Evolutionary conservation across 2,329 filamentous ascomycete species (phyloP).

Genomic region (Talaromyces sp.): DNA sequence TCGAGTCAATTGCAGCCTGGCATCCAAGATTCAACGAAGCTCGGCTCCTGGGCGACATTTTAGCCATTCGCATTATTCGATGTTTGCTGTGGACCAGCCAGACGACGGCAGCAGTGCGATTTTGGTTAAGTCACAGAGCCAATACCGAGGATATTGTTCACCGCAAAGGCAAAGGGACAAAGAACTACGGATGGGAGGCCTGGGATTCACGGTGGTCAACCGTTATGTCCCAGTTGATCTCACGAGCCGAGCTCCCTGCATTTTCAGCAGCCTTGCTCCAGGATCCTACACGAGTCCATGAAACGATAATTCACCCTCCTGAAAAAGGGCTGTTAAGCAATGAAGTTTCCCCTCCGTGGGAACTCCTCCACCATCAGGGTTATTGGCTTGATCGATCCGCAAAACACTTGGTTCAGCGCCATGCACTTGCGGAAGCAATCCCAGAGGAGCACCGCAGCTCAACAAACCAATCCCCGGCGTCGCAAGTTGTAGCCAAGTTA

Average conservation of each 20-base stretch:
- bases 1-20: slow-evolving; percentile 87
- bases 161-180: slow-evolving; percentile 74
- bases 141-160: slow-evolving; percentile 74
- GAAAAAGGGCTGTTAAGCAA: slow-evolving; percentile 47
- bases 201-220: slow-evolving; percentile 76
- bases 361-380: slow-evolving; percentile 56
- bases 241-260: slow-evolving; percentile 45
- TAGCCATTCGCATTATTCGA: slow-evolving; percentile 74
- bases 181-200: slow-evolving; percentile 88
- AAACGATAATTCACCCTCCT: slow-evolving; percentile 41
- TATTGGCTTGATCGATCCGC: slow-evolving; percentile 56
- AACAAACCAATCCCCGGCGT: slow-evolving; percentile 52
- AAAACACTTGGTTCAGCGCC: slow-evolving; percentile 47
- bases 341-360: slow-evolving; percentile 53
- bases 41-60: slow-evolving; percentile 75
- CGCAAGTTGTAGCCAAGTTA: slow-evolving; percentile 50
- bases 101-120: slow-evolving; percentile 71
- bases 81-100: slow-evolving; percentile 77
- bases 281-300: slow-evolving; percentile 20
- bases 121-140: slow-evolving; percentile 73
- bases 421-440: slow-evolving; percentile 49
- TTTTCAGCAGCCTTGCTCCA: slow-evolving; percentile 31
- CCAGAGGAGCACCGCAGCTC: slow-evolving; percentile 55
- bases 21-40: slow-evolving; percentile 87
- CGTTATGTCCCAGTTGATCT: slow-evolving; percentile 57